Conservation (phyloP, 352 stramenopile genomes). For the Thalassiosira hispida region DNA sequence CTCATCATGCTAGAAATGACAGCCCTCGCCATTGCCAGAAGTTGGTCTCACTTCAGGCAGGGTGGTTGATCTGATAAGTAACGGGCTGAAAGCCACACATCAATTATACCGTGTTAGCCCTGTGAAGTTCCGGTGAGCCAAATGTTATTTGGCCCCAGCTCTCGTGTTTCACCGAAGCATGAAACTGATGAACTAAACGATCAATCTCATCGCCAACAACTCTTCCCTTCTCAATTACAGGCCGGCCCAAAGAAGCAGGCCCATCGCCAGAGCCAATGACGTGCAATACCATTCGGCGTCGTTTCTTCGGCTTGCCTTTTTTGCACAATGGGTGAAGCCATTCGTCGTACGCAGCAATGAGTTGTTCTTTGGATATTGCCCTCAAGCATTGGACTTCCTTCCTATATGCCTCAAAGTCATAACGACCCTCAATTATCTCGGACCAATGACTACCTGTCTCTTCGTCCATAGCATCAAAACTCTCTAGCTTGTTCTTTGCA, state of each 20-base stretch:
- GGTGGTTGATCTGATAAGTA: no score
- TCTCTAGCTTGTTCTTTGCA: slow-evolving; percentile 81
- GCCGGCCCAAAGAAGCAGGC: slow-evolving; percentile 44
- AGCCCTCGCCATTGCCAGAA: no score
- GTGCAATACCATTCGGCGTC: slow-evolving; percentile 63
- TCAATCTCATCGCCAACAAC: slow-evolving; percentile 56
- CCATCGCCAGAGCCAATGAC: slow-evolving; percentile 68
- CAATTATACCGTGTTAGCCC: no score
- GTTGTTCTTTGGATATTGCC: slow-evolving; percentile 63
- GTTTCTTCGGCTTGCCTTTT: slow-evolving; percentile 42
- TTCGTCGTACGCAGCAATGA: slow-evolving; percentile 72
- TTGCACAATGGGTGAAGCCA: slow-evolving; percentile 63
- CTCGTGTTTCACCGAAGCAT: slow-evolving; percentile 63
- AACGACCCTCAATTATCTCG: slow-evolving; percentile 73
- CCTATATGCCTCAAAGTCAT: slow-evolving; percentile 66
- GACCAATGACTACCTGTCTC: slow-evolving; percentile 65
- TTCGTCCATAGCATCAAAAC: slow-evolving; percentile 78
- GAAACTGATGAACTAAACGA: slow-evolving; percentile 53
- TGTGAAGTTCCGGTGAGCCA: no score
- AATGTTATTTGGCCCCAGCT: no score
- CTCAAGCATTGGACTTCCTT: slow-evolving; percentile 73
- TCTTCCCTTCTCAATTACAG: slow-evolving; percentile 26
- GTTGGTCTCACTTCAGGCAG: no score
- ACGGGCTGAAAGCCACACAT: no score
- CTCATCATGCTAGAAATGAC: no score